Conservation (phyloP, 805 yeast genomes). For the Saccharomycopsis synnaedendra region DNA sequence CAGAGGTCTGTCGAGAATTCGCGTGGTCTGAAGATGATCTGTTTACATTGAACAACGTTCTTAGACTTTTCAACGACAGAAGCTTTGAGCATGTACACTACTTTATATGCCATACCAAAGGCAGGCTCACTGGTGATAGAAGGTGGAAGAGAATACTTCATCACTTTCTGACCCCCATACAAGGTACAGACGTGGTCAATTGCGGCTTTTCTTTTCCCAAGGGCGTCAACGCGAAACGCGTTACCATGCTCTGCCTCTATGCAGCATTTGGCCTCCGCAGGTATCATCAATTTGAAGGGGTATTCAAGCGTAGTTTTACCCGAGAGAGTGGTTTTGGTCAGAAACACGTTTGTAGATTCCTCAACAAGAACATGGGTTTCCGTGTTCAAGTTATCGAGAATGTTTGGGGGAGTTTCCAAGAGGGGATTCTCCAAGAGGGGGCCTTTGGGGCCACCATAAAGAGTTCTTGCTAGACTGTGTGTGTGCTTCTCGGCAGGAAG, state of each 20-base stretch:
- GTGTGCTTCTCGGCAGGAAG: constrained; percentile 1
- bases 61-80: background rate
- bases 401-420: background rate
- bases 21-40: constrained; percentile 9
- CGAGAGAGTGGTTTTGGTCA: background rate
- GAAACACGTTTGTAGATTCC: background rate
- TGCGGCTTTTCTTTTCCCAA: constrained; percentile 1
- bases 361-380: constrained; percentile 9
- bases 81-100: constrained; percentile 4
- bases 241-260: background rate
- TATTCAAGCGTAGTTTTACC: background rate
- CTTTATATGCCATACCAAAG: background rate
- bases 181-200: background rate
- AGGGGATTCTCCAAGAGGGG: constrained; percentile 1
- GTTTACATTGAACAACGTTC: background rate
- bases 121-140: background rate
- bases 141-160: constrained; percentile 9
- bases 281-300: constrained; percentile 5
- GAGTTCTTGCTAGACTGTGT: background rate
- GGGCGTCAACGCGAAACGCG: constrained; percentile 4
- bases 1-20: constrained; percentile 8
- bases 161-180: background rate
- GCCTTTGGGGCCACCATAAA: background rate
- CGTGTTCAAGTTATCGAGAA: constrained; percentile 9
- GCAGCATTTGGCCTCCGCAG: constrained; percentile 10